Evolutionary conservation across 2,329 filamentous ascomycete genomes (phyloP).

Genomic region (Colletotrichum tropicicola): DNA sequence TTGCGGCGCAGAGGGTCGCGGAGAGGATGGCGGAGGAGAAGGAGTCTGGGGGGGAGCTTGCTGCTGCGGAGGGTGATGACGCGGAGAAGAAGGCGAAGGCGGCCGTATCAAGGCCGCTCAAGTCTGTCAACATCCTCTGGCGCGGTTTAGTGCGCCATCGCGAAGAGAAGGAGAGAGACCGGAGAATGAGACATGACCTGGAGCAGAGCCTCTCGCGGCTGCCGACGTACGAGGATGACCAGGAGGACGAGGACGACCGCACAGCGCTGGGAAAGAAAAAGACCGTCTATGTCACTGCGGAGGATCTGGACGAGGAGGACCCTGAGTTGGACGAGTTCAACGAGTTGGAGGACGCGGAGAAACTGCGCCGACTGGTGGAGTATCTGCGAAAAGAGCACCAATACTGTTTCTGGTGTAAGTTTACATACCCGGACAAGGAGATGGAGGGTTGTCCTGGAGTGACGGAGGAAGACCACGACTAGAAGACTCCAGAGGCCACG

Average conservation of each 20-base stretch:
- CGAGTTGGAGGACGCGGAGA: slow-evolving; percentile 71
- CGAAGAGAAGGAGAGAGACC: slow-evolving; percentile 74
- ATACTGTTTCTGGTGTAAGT: slow-evolving; percentile 99
- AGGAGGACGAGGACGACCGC: slow-evolving; percentile 76
- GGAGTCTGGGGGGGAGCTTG: slow-evolving; percentile 25
- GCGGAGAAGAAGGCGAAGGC: slow-evolving; percentile 34
- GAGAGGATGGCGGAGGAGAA: slow-evolving; percentile 76
- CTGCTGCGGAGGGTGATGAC: slow-evolving; percentile 17
- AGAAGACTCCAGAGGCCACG: neutral
- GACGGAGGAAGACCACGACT: slow-evolving; percentile 84
- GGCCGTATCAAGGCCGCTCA: slow-evolving; percentile 62
- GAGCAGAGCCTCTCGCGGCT: slow-evolving; percentile 70
- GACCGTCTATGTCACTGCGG: slow-evolving; percentile 66
- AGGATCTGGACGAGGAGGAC: slow-evolving; percentile 81
- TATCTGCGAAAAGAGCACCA: slow-evolving; percentile 75
- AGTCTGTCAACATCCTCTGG: slow-evolving; percentile 81
- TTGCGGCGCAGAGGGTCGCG: slow-evolving; percentile 83
- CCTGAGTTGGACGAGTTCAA: slow-evolving; percentile 83
- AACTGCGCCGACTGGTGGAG: slow-evolving; percentile 70
- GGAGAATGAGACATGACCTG: slow-evolving; percentile 71
- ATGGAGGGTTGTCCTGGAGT: slow-evolving; percentile 92
- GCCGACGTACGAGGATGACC: slow-evolving; percentile 73
- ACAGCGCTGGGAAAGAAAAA: slow-evolving; percentile 70
- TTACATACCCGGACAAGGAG: slow-evolving; percentile 73
- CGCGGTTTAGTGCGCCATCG: slow-evolving; percentile 77